Evolutionary conservation across 1,284 basidiomycete genomes (phyloP).

Genomic region (Taiwanofungus camphoratus): DNA sequence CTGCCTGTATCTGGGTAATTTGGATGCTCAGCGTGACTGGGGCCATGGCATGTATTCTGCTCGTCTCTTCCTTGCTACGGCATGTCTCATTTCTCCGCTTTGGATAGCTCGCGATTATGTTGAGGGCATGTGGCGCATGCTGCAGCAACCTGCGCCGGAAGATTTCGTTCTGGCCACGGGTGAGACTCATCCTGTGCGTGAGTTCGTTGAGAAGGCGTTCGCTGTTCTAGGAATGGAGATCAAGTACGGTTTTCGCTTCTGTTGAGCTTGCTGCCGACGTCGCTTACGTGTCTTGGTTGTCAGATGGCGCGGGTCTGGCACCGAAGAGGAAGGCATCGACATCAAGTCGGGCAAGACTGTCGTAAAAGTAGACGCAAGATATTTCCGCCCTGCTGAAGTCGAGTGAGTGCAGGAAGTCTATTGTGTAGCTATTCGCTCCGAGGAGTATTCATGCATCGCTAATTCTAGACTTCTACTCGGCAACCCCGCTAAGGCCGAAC

Average conservation of each 20-base stretch:
- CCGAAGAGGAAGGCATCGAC: conserved; percentile 74
- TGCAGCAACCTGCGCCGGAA: conserved; percentile 75
- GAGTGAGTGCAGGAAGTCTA: conserved; percentile 70
- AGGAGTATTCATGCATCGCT: conserved; percentile 2
- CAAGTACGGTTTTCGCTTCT: conserved; percentile 37
- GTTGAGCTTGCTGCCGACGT: conserved; percentile 2
- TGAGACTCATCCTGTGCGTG: conserved; percentile 86
- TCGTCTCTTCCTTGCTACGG: not conserved
- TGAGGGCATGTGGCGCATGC: conserved; percentile 94
- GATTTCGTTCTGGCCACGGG: conserved; percentile 92
- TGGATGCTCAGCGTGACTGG: conserved; percentile 91
- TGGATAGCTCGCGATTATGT: conserved; percentile 75
- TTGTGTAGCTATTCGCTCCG: conserved; percentile 6
- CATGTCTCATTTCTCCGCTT: not conserved
- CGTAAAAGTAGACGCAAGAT: conserved; percentile 75
- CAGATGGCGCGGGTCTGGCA: conserved; percentile 72
- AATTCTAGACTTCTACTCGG: conserved; percentile 66
- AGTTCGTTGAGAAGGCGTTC: conserved; percentile 86
- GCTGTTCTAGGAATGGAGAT: conserved; percentile 58
- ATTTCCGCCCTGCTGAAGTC: conserved; percentile 90
- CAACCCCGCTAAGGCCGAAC: conserved; percentile 82
- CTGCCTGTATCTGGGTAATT: conserved; percentile 85
- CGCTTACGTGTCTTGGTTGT: not conserved
- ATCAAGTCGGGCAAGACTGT: conserved; percentile 59
- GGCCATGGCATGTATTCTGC: conserved; percentile 67